Conservation (phyloP, 306 rosid genomes). For the Dryas alaskensis region DNA sequence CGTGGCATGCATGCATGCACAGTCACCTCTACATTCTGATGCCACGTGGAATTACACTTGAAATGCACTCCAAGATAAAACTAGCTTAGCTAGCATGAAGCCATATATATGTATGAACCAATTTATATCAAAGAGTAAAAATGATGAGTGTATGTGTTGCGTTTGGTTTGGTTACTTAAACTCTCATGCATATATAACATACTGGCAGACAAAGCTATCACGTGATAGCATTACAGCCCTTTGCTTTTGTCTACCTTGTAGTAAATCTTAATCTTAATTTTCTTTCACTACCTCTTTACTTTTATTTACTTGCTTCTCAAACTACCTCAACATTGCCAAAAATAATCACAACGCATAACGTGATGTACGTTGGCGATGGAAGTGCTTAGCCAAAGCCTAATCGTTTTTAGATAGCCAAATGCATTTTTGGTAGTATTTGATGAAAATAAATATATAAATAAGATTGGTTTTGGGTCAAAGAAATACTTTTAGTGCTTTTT, state of each 20-base stretch:
- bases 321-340: background rate
- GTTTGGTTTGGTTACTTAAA: conserved; percentile 4
- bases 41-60: conserved; percentile 28
- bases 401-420: too few species aligned
- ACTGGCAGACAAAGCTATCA: conserved; percentile 22
- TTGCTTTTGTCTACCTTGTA: conserved; percentile 11
- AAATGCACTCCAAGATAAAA: conserved; percentile 26
- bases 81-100: background rate
- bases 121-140: too few species aligned
- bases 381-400: too few species aligned
- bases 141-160: background rate
- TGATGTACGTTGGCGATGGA: too few species aligned
- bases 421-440: too few species aligned
- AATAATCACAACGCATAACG: too few species aligned
- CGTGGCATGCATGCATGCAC: background rate
- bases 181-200: background rate
- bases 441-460: too few species aligned
- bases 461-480: too few species aligned
- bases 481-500: too few species aligned
- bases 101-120: too few species aligned
- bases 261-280: background rate
- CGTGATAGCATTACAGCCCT: conserved; percentile 2
- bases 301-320: conserved; percentile 22
- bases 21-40: background rate
- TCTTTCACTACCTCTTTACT: background rate